A percentile compares a stretch with the other conserved stretches of the same genome.
Conservation (phyloP, 257 asterid species). For the Henckelia pumila region DNA sequence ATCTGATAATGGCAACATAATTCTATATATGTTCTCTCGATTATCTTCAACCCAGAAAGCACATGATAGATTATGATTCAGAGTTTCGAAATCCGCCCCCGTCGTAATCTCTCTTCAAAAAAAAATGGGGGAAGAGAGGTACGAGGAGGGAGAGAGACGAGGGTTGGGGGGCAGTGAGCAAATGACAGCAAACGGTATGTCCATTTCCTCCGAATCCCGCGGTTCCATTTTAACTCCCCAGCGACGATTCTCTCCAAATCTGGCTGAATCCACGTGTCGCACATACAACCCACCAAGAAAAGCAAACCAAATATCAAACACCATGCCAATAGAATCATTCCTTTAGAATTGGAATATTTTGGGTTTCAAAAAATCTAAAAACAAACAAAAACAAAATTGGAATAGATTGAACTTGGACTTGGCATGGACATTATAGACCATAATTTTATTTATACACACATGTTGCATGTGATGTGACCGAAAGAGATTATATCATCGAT, state of each 20-base stretch:
- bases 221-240: background rate
- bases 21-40: background rate
- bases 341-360: too few relatives aligned
- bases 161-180: conserved; percentile 1
- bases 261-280: background rate
- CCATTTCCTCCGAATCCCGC: conserved; percentile 42
- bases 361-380: too few relatives aligned
- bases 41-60: background rate
- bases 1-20: background rate
- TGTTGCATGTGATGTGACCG: too few relatives aligned
- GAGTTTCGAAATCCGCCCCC: background rate
- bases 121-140: background rate
- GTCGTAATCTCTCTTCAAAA: background rate
- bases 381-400: too few relatives aligned
- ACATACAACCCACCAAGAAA: background rate
- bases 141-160: conserved; percentile 6
- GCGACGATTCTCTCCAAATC: background rate
- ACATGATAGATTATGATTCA: background rate
- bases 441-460: too few relatives aligned
- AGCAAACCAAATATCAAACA: too few relatives aligned
- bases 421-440: too few relatives aligned
- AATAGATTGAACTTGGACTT: too few relatives aligned
- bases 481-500: too few relatives aligned
- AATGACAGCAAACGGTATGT: conserved; percentile 22
- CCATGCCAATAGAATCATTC: background rate